Conservation (phyloP, 129 eudicot species). For the Tanacetum coccineum region DNA sequence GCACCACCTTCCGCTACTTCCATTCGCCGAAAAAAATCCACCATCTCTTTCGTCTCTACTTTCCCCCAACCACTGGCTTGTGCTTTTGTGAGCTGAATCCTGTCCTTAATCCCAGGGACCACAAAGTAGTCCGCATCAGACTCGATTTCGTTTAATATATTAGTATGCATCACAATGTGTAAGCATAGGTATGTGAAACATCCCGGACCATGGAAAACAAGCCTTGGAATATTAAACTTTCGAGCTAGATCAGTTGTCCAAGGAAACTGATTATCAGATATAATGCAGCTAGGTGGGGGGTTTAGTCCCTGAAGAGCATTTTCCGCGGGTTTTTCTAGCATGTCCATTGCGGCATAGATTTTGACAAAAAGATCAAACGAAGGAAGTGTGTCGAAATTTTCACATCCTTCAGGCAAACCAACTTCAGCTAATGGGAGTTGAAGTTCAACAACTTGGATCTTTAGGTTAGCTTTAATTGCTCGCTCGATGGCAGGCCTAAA, state of each 20-base stretch:
- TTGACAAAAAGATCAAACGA: conserved; percentile 29
- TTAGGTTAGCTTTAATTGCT: conserved; percentile 38
- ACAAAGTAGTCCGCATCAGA: conserved; percentile 33
- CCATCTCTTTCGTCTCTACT: conserved; percentile 25
- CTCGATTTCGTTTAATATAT: not conserved
- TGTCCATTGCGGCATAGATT: conserved; percentile 34
- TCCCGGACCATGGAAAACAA: conserved; percentile 50
- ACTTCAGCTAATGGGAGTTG: conserved; percentile 46
- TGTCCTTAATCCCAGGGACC: conserved; percentile 30
- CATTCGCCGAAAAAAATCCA: conserved; percentile 24
- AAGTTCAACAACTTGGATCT: conserved; percentile 39
- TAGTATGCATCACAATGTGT: conserved; percentile 21
- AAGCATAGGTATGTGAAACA: conserved; percentile 48
- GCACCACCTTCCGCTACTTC: conserved; percentile 27
- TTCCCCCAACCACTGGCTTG: conserved; percentile 33
- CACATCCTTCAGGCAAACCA: conserved; percentile 61
- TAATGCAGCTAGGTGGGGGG: conserved; percentile 56
- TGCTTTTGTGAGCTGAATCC: conserved; percentile 32
- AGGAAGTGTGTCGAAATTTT: conserved; percentile 49
- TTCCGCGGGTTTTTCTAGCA: conserved; percentile 45
- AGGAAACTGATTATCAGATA: conserved; percentile 41
- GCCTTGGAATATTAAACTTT: conserved; percentile 45
- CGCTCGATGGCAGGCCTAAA: conserved; percentile 33
- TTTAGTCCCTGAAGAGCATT: conserved; percentile 17
- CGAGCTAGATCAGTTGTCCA: conserved; percentile 52